phyloP scores from a whole-genome alignment of 164 flowering plant species.

The Stephania japonica region DNA sequence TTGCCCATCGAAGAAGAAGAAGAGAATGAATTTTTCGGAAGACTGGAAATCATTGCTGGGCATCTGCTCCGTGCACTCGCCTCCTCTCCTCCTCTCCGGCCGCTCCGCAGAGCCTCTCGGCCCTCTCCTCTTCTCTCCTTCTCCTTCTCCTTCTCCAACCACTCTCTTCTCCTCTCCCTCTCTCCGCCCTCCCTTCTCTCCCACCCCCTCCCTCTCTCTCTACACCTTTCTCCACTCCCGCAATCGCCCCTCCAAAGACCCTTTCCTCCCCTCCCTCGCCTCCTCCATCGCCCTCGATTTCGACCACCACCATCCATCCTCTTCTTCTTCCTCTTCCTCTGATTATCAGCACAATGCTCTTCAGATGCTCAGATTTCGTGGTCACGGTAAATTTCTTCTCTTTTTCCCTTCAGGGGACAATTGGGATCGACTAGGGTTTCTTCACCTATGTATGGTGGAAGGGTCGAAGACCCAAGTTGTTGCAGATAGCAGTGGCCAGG shows the following conservation, averaged over 20 bases:
- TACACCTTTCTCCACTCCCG: slow-evolving; percentile 20
- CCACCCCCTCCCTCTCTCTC: slow-evolving; percentile 25
- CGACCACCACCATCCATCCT: slow-evolving; percentile 7
- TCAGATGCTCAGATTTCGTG: slow-evolving; percentile 28
- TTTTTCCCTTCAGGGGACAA: slow-evolving; percentile 50
- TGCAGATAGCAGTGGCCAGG: slow-evolving; percentile 11
- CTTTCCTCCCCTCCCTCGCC: slow-evolving; percentile 21
- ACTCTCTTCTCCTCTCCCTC: slow-evolving; percentile 31
- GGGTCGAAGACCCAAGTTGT: slow-evolving; percentile 9
- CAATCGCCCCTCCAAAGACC: slow-evolving; percentile 5
- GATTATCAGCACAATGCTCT: slow-evolving; percentile 27
- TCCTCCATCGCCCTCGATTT: slow-evolving; percentile 18
- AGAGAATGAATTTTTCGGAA: slow-evolving; percentile 43
- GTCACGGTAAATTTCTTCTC: slow-evolving; percentile 11
- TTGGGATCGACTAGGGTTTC: slow-evolving; percentile 43
- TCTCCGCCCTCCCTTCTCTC: slow-evolving; percentile 24
- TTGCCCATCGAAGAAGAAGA: background rate
- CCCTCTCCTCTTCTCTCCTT: slow-evolving; percentile 50
- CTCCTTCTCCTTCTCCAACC: slow-evolving; percentile 22
- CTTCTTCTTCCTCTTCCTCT: slow-evolving; percentile 1
- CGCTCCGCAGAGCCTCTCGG: slow-evolving; percentile 26
- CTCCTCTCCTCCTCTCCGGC: slow-evolving; percentile 40
- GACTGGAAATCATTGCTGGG: slow-evolving; percentile 55
- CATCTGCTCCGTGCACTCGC: slow-evolving; percentile 22
- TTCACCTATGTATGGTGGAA: slow-evolving; percentile 19